Percentiles rank a stretch among this genome's conserved stretches.
Evolutionary conservation across 2,329 filamentous ascomycete species (phyloP).

Genomic region (Macrophomina pseudophaseolina): DNA sequence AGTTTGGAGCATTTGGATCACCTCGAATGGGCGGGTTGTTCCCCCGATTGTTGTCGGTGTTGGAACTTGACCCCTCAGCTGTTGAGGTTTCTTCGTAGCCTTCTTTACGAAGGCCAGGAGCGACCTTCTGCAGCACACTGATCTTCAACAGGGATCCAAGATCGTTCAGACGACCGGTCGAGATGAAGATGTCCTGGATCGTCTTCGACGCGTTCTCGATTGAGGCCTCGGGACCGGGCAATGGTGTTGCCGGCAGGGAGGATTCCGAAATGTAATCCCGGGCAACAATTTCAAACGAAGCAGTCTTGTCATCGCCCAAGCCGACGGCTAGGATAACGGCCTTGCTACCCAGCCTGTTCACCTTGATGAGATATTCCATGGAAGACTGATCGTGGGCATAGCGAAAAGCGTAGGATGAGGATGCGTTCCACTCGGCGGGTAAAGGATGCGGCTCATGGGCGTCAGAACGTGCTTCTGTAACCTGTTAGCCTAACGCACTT

Average conservation of each 20-base stretch:
- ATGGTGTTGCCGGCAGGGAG: conserved; percentile 58
- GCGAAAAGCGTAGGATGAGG: conserved; percentile 75
- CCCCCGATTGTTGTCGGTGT: conserved; percentile 50
- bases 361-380: conserved; percentile 80
- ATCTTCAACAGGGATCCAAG: conserved; percentile 75
- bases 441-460: conserved; percentile 65
- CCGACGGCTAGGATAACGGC: conserved; percentile 82
- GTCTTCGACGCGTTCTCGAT: conserved; percentile 51
- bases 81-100: conserved; percentile 69
- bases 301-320: conserved; percentile 79
- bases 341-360: conserved; percentile 81
- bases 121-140: conserved; percentile 81
- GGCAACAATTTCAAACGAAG: conserved; percentile 74
- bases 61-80: conserved; percentile 28
- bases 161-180: conserved; percentile 68
- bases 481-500: conserved; percentile 26
- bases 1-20: conserved; percentile 47
- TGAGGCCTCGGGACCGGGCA: conserved; percentile 35
- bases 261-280: conserved; percentile 75
- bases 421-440: conserved; percentile 79
- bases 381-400: conserved; percentile 87
- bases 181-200: conserved; percentile 71
- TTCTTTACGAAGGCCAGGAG: conserved; percentile 76
- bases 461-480: conserved; percentile 62
- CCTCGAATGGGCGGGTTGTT: conserved; percentile 45